phyloP scores from a whole-genome alignment of 768 basidiomycete species.

The Panellus pusillus region DNA sequence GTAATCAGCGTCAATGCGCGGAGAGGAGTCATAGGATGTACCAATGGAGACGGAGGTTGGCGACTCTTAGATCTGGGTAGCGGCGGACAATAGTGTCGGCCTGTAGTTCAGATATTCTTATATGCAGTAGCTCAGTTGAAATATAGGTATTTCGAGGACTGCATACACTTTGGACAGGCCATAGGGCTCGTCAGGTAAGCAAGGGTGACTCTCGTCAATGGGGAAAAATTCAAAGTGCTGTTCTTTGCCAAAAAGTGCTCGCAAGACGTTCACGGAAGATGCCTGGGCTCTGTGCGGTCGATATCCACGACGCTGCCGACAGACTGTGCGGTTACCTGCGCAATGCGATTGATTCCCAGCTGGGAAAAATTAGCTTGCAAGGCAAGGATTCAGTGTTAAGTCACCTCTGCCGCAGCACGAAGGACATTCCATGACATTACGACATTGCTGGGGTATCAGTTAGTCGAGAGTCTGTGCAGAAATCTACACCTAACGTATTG shows the following conservation, averaged over 20 bases:
- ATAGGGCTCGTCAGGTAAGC: slow-evolving; percentile 66
- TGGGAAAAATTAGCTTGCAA: slow-evolving; percentile 21
- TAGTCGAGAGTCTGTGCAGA: not conserved
- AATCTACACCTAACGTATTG: slow-evolving; percentile 47
- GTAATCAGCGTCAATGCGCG: too few relatives aligned
- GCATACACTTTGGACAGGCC: slow-evolving; percentile 67
- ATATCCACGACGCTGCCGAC: not conserved
- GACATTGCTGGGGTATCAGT: slow-evolving; percentile 49
- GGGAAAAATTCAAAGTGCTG: slow-evolving; percentile 62
- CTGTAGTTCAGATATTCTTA: slow-evolving; percentile 66
- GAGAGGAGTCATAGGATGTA: too few relatives aligned
- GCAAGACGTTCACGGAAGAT: slow-evolving; percentile 63
- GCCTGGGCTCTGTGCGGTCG: slow-evolving; percentile 30
- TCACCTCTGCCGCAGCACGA: slow-evolving; percentile 65
- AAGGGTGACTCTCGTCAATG: slow-evolving; percentile 63
- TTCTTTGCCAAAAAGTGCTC: slow-evolving; percentile 45
- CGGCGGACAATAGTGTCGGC: slow-evolving; percentile 65
- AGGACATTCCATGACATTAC: slow-evolving; percentile 72
- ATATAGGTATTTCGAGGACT: not conserved
- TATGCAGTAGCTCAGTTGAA: slow-evolving; percentile 1
- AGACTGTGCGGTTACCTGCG: slow-evolving; percentile 31
- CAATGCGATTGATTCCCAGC: slow-evolving; percentile 60
- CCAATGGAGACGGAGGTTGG: slow-evolving; percentile 67
- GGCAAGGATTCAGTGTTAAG: slow-evolving; percentile 2
- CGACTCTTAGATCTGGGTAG: slow-evolving; percentile 59